Evolutionary conservation across 139 green algal genomes (phyloP).

Genomic region (Pleodorina starrii): DNA sequence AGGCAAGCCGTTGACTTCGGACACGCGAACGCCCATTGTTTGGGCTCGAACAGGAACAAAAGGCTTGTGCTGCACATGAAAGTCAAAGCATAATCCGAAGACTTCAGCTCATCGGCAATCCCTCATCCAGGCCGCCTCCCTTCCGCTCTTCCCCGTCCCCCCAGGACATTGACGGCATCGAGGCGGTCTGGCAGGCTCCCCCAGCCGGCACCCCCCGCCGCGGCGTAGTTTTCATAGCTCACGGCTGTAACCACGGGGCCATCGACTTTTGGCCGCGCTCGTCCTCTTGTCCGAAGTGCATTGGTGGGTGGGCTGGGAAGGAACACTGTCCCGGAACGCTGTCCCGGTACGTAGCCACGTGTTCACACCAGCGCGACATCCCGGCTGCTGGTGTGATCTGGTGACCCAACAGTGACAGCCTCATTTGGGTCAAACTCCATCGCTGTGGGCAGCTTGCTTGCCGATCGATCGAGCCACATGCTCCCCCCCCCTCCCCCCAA

Average conservation of each 20-base stretch:
- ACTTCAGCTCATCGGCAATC: not conserved
- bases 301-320: constrained; percentile 47
- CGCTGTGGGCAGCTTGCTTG: no score
- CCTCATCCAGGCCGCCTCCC: not conserved
- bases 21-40: not conserved
- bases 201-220: not conserved
- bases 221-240: constrained; percentile 69
- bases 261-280: constrained; percentile 69
- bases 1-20: not conserved
- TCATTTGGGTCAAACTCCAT: no score
- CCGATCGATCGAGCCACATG: no score
- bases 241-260: constrained; percentile 76
- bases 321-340: no score
- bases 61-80: not conserved
- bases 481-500: no score
- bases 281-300: constrained; percentile 63
- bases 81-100: not conserved
- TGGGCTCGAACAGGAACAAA: not conserved
- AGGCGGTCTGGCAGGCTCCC: constrained; percentile 65
- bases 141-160: not conserved
- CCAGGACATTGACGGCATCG: constrained; percentile 40
- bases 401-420: no score
- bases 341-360: no score
- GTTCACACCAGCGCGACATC: no score
- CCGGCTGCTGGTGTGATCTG: no score